Conservation (phyloP, 202 grass and related monocot genomes). For the Digitaria exilis region DNA sequence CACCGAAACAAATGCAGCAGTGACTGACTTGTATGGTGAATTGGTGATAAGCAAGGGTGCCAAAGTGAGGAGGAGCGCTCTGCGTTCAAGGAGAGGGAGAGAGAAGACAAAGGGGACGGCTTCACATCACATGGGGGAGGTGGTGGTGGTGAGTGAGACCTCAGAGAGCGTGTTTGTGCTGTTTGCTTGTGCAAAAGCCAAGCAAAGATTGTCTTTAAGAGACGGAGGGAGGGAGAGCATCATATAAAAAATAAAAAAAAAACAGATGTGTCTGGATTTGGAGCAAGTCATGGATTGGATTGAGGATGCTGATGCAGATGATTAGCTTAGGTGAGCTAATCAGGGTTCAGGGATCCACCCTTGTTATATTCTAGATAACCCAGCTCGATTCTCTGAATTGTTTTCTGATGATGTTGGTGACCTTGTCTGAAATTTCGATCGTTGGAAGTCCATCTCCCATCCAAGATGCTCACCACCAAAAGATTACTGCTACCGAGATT, state of each 20-base stretch:
- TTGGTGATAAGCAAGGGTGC: conserved; percentile 35
- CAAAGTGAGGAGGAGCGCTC: conserved; percentile 19
- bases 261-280: neutral
- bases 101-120: neutral
- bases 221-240: neutral
- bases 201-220: conserved; percentile 4
- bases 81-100: conserved; percentile 23
- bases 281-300: conserved; percentile 30
- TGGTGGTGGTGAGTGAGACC: conserved; percentile 30
- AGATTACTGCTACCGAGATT: neutral
- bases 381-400: neutral
- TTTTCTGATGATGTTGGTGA: conserved; percentile 29
- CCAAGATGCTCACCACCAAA: conserved; percentile 34
- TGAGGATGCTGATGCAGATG: conserved; percentile 7
- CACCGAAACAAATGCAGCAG: conserved; percentile 47
- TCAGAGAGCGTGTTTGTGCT: conserved; percentile 3
- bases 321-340: conserved; percentile 39
- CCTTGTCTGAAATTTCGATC: conserved; percentile 23
- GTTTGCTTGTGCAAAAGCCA: conserved; percentile 53
- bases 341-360: conserved; percentile 43
- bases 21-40: conserved; percentile 14
- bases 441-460: conserved; percentile 11
- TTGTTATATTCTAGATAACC: conserved; percentile 16
- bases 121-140: conserved; percentile 63
- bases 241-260: neutral